Base-by-base conservation (phyloP, 441 rosid species). In the Croton laevigatus region DNA sequence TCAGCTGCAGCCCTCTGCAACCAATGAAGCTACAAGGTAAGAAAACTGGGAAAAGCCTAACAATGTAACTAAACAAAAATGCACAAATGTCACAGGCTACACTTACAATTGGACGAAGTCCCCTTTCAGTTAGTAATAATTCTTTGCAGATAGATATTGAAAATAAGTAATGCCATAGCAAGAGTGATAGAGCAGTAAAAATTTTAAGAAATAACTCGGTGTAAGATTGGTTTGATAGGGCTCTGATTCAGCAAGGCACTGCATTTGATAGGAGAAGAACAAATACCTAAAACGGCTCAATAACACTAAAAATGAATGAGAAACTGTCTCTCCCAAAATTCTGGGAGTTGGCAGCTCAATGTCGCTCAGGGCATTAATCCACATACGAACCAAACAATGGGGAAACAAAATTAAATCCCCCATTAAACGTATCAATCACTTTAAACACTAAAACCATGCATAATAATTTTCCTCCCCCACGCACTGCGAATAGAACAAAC, bases 1-100 rank as follows among this genome's bases (percentile, higher is more conserved):
- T 96, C 98, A 0, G 99, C 99, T 51, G 97, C 95, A 59, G 93
- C 87, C 76, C 99, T 91, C 99, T 96, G 78, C 54, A 65, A 71
- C 67, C 75, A 73, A 73, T 19, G 52, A 16, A 19, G 40, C 37
- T 71, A 54, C 64, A 71, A 46, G 49, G 17, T 61, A 73, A 19
- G 9, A 72, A 42, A 60, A 65, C 12, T 9, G 16, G 10, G 10
- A 10, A 68, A 40, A 22, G 32, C 12, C 5, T 23, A 27, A 27
- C 32, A 27, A 27, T 27, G 32, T 27, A 23, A 13, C 7, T 22
- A 69, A 54, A 37, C 20, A 42, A 65, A 20, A 53, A 53, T 7
- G 20, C 59, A 32, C 46, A 62, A 23, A 60, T 73, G 64, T 48
- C 48, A 69, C 16, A 69, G 62, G 27, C n/a, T 65, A 55, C 60